Base-by-base conservation (phyloP, 345 rosid genomes). In the Populus davidiana region DNA sequence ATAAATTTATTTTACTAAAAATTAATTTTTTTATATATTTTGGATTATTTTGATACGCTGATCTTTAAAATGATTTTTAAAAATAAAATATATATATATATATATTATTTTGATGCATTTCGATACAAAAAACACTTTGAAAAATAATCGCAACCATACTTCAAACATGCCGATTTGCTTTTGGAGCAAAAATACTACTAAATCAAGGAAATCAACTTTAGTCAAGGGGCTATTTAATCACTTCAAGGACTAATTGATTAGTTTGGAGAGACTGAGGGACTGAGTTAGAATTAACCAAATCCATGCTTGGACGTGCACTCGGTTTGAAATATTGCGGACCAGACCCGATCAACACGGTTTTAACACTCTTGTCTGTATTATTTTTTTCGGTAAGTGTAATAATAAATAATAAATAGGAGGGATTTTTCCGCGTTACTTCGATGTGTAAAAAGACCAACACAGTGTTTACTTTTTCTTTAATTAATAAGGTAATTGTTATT, bases 281-380 rank as follows among this genome's bases (percentile, higher is more conserved):
- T 3, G 63, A 10, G 23, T 18, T 52, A 20, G 9, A 52, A 6
- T 18, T 52, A 6, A 18, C n/a, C 59, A 52, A 52, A 52, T 49
- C 8, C 8, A 50, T 3, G 13, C 29, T 2, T 59, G 63, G 61
- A 8, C 61, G 11, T 7, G 63, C 63, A n/a, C 16, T 10, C 14
- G 25, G 63, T 59, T 59, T n/a, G 8, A 56, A 59, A 54, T n/a
- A 52, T 2, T 2, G 59, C 59, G 59, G 59, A 7, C 20, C 59
- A 52, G 21, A 52, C 63, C 5, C 63, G 23, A 59, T n/a, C 63
- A 23, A n/a, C 63, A 59, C 63, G 63, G 63, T 25, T 59, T 59
- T 59, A n/a, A n/a, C 9, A 3, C 14, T 11, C 14, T 56, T 0
- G 18, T n/a, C 0, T 20, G 0, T 52, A 0, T 8, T 54, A 0